phyloP scores from a whole-genome alignment of 768 basidiomycete species.

The Hygrocybe coccinea region DNA sequence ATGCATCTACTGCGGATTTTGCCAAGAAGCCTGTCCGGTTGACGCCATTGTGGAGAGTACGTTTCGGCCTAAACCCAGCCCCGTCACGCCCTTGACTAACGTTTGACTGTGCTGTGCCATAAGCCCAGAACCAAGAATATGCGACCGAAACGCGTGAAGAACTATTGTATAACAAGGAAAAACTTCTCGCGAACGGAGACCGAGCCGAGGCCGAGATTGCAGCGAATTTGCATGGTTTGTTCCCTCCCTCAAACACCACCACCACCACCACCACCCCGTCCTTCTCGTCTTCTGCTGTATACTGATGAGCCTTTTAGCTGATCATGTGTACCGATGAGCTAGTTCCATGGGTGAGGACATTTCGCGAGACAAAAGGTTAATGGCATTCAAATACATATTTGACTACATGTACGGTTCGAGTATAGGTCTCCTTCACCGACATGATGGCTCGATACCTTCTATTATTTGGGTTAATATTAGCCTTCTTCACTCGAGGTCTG shows the following conservation, averaged over 20 bases:
- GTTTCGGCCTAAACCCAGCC: conserved; percentile 27
- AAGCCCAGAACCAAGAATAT: conserved; percentile 97
- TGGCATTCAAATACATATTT: no score
- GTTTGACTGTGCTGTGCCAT: no score
- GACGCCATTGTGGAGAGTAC: conserved; percentile 98
- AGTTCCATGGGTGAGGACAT: conserved; percentile 4
- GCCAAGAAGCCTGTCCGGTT: conserved; percentile 98
- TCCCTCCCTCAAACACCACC: no score
- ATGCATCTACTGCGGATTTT: conserved; percentile 99
- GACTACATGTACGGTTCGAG: no score
- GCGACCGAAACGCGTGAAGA: conserved; percentile 98
- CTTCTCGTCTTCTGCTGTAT: no score
- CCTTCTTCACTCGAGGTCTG: no score
- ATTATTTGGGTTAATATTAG: no score
- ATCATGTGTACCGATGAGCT: conserved; percentile 78
- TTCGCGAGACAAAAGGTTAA: neutral
- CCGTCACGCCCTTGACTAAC: conserved; percentile 8
- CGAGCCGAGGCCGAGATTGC: conserved; percentile 96
- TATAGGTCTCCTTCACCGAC: no score
- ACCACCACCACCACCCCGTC: no score
- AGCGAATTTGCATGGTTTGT: conserved; percentile 78
- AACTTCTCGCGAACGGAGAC: conserved; percentile 93
- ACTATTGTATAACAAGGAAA: conserved; percentile 98
- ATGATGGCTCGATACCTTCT: no score
- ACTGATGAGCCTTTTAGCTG: conserved; percentile 44